phyloP scores from a whole-genome alignment of 2,329 filamentous ascomycete genomes.

The Neoscytalidium dimidiatum region DNA sequence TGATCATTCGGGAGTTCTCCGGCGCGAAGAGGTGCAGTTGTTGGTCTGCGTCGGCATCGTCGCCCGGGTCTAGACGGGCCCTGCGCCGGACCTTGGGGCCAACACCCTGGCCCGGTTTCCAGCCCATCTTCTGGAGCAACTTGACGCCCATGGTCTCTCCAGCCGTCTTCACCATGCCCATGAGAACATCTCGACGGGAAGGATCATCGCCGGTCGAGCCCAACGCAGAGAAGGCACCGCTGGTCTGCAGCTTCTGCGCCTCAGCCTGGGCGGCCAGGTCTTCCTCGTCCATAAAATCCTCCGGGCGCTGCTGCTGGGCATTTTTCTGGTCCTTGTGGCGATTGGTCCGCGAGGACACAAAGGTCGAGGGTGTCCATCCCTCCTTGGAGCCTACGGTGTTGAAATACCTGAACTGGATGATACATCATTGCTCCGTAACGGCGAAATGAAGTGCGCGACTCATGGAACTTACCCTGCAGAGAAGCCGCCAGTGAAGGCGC shows the following conservation, averaged over 20 bases:
- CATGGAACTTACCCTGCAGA: slow-evolving; percentile 78
- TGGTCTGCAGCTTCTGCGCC: slow-evolving; percentile 71
- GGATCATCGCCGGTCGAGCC: slow-evolving; percentile 65
- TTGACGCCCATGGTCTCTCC: slow-evolving; percentile 87
- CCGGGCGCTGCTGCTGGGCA: slow-evolving; percentile 61
- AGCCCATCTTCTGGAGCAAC: slow-evolving; percentile 88
- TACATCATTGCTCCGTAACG: background rate
- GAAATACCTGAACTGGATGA: slow-evolving; percentile 62
- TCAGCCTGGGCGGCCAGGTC: slow-evolving; percentile 87
- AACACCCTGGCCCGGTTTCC: slow-evolving; percentile 90
- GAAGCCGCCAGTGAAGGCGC: slow-evolving; percentile 94
- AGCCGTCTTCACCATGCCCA: slow-evolving; percentile 70
- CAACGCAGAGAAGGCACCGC: slow-evolving; percentile 72
- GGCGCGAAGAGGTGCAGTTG: slow-evolving; percentile 79
- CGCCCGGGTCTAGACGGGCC: slow-evolving; percentile 64
- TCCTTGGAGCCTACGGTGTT: slow-evolving; percentile 98
- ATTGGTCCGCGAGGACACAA: slow-evolving; percentile 84
- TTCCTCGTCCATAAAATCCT: slow-evolving; percentile 99
- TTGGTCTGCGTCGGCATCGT: slow-evolving; percentile 43
- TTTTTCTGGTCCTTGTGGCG: slow-evolving; percentile 69
- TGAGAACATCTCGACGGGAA: slow-evolving; percentile 56
- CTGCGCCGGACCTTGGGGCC: slow-evolving; percentile 80
- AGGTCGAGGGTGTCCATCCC: slow-evolving; percentile 91
- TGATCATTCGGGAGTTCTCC: slow-evolving; percentile 71
- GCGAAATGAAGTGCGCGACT: background rate